phyloP scores from a whole-genome alignment of 2,329 filamentous ascomycete species.

The Diaporthe sp. region DNA sequence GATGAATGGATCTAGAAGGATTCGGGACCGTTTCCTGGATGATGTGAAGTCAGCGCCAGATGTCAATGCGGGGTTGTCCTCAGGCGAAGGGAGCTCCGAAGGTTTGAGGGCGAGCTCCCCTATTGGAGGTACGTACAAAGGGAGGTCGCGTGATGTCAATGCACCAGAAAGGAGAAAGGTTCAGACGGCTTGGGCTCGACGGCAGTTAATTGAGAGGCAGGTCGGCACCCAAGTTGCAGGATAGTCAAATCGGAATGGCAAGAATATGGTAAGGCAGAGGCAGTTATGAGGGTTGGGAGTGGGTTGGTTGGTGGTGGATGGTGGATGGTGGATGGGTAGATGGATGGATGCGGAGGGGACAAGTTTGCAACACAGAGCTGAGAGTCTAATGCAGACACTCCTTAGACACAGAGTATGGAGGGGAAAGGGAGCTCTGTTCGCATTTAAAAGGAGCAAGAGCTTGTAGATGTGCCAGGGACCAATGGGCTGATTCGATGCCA shows the following conservation, averaged over 20 bases:
- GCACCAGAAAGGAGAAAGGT: constrained; percentile 2
- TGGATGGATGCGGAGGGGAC: neutral
- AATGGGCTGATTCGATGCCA: constrained; percentile 28
- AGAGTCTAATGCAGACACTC: constrained; percentile 10
- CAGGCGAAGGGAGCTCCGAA: constrained; percentile 21
- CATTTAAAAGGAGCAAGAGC: constrained; percentile 25
- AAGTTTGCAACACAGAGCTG: constrained; percentile 18
- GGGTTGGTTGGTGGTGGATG: neutral
- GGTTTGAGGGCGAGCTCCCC: constrained; percentile 21
- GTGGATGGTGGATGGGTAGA: neutral
- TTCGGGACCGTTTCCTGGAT: constrained; percentile 19
- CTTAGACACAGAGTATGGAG: neutral
- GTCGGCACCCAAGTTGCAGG: neutral
- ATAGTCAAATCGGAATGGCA: neutral
- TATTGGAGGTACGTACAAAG: constrained; percentile 21
- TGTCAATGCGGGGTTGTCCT: constrained; percentile 30
- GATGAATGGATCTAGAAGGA: constrained; percentile 10
- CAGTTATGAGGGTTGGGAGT: neutral
- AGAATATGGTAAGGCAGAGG: constrained; percentile 15
- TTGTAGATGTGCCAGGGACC: constrained; percentile 15
- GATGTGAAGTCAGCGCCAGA: constrained; percentile 20
- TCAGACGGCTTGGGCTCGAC: neutral
- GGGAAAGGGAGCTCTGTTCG: neutral
- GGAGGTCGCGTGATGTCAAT: constrained; percentile 31
- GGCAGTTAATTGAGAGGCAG: constrained; percentile 5